Evolutionary conservation across 108 stramenopile species (phyloP).

Genomic region (Mayamaea pseudoterrestris): DNA sequence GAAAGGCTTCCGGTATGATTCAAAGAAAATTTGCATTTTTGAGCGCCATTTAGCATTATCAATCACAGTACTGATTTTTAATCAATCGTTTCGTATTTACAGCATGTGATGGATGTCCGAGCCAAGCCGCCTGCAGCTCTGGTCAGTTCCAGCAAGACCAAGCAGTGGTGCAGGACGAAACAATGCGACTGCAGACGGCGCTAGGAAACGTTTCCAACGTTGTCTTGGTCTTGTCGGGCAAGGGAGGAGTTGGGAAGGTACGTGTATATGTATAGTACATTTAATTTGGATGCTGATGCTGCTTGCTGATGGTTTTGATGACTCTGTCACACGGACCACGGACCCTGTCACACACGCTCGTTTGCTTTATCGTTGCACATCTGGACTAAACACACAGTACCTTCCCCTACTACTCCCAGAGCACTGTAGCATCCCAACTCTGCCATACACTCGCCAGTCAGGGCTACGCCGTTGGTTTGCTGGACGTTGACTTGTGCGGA

Average conservation of each 20-base stretch:
- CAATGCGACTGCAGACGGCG: conserved; percentile 40
- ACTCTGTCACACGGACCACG: too few species aligned
- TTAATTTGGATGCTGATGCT: too few species aligned
- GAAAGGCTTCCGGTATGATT: conserved; percentile 78
- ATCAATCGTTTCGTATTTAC: too few species aligned
- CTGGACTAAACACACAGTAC: too few species aligned
- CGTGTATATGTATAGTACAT: too few species aligned
- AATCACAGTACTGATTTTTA: too few species aligned
- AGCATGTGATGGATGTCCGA: conserved; percentile 98
- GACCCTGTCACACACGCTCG: too few species aligned
- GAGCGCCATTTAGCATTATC: too few species aligned
- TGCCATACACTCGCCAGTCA: conserved; percentile 78
- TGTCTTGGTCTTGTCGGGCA: conserved; percentile 91
- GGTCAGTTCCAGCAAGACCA: conserved; percentile 69
- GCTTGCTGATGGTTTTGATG: too few species aligned
- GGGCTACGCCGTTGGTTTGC: conserved; percentile 89
- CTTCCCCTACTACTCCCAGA: conserved; percentile 90
- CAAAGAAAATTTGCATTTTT: too few species aligned
- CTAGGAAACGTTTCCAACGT: conserved; percentile 84
- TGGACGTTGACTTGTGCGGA: conserved; percentile 98
- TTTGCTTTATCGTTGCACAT: too few species aligned
- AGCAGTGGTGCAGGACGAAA: conserved; percentile 39
- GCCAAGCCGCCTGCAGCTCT: conserved; percentile 85
- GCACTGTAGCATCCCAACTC: conserved; percentile 90
- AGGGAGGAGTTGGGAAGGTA: conserved; percentile 99